Percentiles rank a stretch among this genome's conserved stretches.
phyloP scores from a whole-genome alignment of 2,329 filamentous ascomycete genomes.

The Colletotrichum sidae region DNA sequence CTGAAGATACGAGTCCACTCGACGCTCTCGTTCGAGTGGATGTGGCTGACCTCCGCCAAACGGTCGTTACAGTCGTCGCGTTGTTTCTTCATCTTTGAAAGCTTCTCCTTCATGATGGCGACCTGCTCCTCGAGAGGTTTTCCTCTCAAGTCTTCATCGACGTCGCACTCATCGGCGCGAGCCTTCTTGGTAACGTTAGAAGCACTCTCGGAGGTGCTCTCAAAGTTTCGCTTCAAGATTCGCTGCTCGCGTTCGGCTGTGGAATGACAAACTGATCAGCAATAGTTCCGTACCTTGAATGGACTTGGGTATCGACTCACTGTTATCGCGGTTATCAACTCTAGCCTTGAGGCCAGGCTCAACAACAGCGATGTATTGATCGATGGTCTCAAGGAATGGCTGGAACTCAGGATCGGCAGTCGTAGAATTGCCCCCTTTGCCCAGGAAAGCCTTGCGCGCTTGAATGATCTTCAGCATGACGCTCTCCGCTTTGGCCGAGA shows the following conservation, averaged over 20 bases:
- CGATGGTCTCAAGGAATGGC: not conserved
- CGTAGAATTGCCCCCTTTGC: not conserved
- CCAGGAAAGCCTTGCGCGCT: not conserved
- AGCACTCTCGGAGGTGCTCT: too few species aligned
- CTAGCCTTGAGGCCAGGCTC: not conserved
- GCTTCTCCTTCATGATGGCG: not conserved
- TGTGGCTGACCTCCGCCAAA: too few species aligned
- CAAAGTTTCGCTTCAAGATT: too few species aligned
- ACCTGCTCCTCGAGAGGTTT: not conserved
- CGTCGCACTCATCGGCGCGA: not conserved
- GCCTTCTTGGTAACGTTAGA: too few species aligned
- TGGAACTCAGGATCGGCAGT: not conserved
- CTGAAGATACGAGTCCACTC: too few species aligned
- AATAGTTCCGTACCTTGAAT: too few species aligned
- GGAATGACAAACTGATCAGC: too few species aligned
- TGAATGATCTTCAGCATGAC: not conserved
- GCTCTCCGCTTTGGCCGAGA: not conserved
- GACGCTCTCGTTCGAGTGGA: too few species aligned
- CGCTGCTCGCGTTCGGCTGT: too few species aligned
- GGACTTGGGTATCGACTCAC: not conserved
- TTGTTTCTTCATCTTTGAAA: too few species aligned
- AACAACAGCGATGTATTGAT: not conserved
- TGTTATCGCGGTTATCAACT: not conserved
- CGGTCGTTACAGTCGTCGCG: too few species aligned
- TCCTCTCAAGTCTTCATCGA: not conserved